Evolutionary conservation across 2,329 filamentous ascomycete species (phyloP).

Genomic region (Penicillium nordicum): DNA sequence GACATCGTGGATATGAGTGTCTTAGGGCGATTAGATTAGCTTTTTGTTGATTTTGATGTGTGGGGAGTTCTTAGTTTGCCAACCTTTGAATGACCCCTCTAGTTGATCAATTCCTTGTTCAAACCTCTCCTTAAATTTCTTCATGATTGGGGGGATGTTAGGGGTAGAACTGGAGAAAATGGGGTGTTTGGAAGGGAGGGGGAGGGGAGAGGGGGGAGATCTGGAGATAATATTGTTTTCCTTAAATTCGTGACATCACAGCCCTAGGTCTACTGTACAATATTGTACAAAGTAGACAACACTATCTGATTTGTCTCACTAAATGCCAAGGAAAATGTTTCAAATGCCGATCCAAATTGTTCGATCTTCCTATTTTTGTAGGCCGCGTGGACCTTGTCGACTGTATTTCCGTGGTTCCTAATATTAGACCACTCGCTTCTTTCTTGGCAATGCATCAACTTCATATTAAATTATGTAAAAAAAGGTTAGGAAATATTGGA

Average conservation of each 20-base stretch:
- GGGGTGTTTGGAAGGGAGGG: neutral
- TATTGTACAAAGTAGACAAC: too few species aligned
- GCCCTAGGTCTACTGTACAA: slow-evolving; percentile 10
- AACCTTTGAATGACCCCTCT: slow-evolving; percentile 30
- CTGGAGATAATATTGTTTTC: neutral
- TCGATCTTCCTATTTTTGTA: neutral
- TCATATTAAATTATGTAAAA: neutral
- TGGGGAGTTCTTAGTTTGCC: neutral
- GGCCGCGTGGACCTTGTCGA: slow-evolving; percentile 1
- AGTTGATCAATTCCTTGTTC: slow-evolving; percentile 20
- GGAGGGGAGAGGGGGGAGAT: neutral
- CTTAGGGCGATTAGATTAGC: slow-evolving; percentile 17
- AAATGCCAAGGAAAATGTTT: slow-evolving; percentile 1
- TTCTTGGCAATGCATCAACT: neutral
- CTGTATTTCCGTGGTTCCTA: slow-evolving; percentile 1
- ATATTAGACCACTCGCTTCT: neutral
- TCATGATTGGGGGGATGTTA: slow-evolving; percentile 17
- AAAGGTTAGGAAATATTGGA: neutral
- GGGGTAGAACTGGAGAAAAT: slow-evolving; percentile 1
- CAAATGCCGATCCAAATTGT: neutral
- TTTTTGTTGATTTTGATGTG: neutral
- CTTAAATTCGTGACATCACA: slow-evolving; percentile 11
- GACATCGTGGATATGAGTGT: slow-evolving; percentile 37
- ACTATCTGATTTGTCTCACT: neutral
- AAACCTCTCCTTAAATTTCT: slow-evolving; percentile 26